phyloP scores from a whole-genome alignment of 306 rosid species.

The Fragaria iinumae region DNA sequence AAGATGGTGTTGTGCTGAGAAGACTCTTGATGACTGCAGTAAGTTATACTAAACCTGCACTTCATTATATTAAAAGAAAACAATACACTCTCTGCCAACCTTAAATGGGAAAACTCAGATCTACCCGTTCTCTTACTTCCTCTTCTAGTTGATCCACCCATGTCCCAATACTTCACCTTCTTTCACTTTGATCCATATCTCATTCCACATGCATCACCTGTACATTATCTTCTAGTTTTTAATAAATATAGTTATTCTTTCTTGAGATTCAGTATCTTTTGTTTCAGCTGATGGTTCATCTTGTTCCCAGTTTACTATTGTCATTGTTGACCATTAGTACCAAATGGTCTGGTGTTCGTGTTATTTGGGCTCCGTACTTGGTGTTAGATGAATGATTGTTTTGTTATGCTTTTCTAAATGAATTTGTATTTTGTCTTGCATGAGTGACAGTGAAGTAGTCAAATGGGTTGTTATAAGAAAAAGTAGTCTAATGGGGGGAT shows the following conservation, averaged over 20 bases:
- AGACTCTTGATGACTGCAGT: slow-evolving; percentile 96
- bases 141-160: background rate
- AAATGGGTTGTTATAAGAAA: too few relatives aligned
- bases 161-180: background rate
- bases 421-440: background rate
- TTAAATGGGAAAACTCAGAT: background rate
- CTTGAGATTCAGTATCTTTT: background rate
- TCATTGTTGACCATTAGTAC: background rate
- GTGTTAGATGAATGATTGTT: background rate
- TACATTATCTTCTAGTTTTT: background rate
- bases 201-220: background rate
- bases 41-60: slow-evolving; percentile 36
- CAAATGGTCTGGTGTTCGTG: background rate
- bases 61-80: background rate
- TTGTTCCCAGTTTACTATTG: background rate
- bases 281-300: background rate
- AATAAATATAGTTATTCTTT: background rate
- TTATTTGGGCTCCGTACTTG: background rate
- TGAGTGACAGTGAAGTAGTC: background rate
- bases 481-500: background rate
- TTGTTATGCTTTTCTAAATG: background rate
- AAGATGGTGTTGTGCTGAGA: slow-evolving; percentile 81
- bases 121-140: background rate
- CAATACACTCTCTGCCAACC: background rate
- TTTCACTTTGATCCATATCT: background rate